Evolutionary conservation across 805 yeast species (phyloP), one percentile per base, ranked within the genome.

Genomic region (Candida sphagnicola): DNA sequence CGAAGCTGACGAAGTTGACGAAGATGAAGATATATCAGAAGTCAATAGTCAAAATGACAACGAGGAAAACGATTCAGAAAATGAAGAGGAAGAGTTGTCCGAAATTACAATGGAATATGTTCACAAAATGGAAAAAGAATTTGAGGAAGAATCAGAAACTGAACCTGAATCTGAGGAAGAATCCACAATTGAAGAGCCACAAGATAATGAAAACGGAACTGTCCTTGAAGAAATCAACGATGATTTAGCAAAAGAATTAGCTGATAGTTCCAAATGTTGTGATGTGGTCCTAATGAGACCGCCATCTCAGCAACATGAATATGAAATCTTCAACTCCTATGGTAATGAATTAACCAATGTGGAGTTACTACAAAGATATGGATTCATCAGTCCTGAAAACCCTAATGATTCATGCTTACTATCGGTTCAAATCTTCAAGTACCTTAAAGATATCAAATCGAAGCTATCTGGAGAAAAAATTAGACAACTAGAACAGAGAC

Each of bases 311-410:
- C 77, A 78, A 5, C 56, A 66, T 10, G 44, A 49, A 3, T 53
- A 47, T 41, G 96, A 91, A 52, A 52, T 91, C 11, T 85, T 80
- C 66, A 89, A 87, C 60, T 80, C 93, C 0, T 90, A 89, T 50
- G 97, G 96, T 0, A 61, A 66, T 41, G 82, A 80, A 18, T 66
- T 82, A 28, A 61, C 81, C 12, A 87, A 85, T 48, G 68, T 84
- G 0, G 72, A 76, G 26, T 61, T 90, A 29, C 57, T 89, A 11
- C 77, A 89, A 11, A 72, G 85, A 40, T 90, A 89, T 55, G 96
- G 96, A 1, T 89, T 90, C 55, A 75, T 81, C 8, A 77, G 80
- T 46, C 62, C 66, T 1, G 41, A 39, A 4, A 65, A 67, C 38
- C 51, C 54, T 24, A 70, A 75, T 49, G 88, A 84, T 47, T 54